Percentiles rank a stretch among this genome's conserved stretches.
phyloP scores from a whole-genome alignment of 2,329 filamentous ascomycete species.

The Neopestalotiopsis clavispora region DNA sequence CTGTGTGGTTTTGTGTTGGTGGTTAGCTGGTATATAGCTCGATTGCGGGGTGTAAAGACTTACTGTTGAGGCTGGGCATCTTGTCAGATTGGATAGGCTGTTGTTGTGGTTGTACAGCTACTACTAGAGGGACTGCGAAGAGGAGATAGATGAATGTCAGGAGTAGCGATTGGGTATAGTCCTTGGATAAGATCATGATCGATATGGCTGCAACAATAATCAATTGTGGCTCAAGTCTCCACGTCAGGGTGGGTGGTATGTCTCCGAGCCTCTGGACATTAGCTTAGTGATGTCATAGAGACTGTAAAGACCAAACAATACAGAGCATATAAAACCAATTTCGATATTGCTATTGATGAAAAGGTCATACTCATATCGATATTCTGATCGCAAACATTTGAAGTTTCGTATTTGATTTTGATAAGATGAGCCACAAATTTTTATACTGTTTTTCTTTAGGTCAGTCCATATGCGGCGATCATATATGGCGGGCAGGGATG shows the following conservation, averaged over 20 bases:
- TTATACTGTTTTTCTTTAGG: too few species aligned
- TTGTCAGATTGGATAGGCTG: neutral
- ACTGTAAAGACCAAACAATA: neutral
- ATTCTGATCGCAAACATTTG: neutral
- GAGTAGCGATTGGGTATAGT: neutral
- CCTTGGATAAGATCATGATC: neutral
- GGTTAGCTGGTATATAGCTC: neutral
- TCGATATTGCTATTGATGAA: neutral
- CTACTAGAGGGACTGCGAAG: neutral
- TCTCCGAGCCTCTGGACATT: neutral
- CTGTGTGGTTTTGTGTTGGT: slow-evolving; percentile 35
- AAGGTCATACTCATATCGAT: neutral
- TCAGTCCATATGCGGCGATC: too few species aligned
- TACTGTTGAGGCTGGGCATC: slow-evolving; percentile 16
- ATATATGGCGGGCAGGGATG: too few species aligned
- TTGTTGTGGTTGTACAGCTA: neutral
- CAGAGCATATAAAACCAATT: neutral
- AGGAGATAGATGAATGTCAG: neutral
- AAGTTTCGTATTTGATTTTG: too few species aligned
- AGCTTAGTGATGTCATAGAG: slow-evolving; percentile 16
- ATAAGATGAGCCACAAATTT: too few species aligned
- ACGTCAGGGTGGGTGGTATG: neutral
- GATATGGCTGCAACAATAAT: neutral
- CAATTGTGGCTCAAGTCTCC: neutral
- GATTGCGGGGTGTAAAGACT: neutral